These are phyloP conservation scores for Aechmea fasciata DNA, from an alignment of 176 grass and related monocot species.

Conservation along the genomic window DNA sequence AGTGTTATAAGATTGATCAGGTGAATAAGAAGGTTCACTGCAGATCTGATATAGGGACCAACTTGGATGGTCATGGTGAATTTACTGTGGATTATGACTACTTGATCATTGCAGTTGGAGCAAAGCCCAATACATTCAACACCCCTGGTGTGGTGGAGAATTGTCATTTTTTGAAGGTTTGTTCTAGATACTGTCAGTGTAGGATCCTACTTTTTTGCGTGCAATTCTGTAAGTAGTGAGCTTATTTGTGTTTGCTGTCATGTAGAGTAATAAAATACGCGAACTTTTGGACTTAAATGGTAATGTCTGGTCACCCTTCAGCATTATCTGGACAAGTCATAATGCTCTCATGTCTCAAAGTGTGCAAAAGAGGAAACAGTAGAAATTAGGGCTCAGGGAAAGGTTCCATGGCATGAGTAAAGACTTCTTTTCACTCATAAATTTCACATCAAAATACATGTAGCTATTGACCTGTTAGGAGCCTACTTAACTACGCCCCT, in stretches of 20 bases:
- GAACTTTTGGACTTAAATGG: no score
- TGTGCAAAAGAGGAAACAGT: not conserved
- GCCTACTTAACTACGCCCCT: no score
- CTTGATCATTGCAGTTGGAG: conserved; percentile 73
- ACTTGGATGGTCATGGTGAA: conserved; percentile 76
- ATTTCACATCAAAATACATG: no score
- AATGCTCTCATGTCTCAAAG: not conserved
- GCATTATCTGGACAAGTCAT: conserved; percentile 3
- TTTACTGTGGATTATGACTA: conserved; percentile 87
- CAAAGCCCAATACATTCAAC: conserved; percentile 77
- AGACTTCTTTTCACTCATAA: no score
- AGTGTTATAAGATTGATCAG: conserved; percentile 88
- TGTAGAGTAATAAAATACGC: no score
- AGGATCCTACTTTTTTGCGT: no score
- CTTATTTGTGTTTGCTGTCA: no score
- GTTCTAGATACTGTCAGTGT: not conserved
- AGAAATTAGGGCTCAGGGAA: no score
- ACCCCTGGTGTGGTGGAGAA: conserved; percentile 79
- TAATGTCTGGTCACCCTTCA: no score
- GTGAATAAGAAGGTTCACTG: conserved; percentile 68
- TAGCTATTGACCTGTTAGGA: no score
- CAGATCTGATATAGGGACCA: conserved; percentile 55
- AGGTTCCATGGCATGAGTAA: no score
- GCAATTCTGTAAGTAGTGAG: no score
- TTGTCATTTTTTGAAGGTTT: conserved; percentile 95